phyloP scores from a whole-genome alignment of 371 early-diverging fungal species.

The Zopfochytrium polystomum region DNA sequence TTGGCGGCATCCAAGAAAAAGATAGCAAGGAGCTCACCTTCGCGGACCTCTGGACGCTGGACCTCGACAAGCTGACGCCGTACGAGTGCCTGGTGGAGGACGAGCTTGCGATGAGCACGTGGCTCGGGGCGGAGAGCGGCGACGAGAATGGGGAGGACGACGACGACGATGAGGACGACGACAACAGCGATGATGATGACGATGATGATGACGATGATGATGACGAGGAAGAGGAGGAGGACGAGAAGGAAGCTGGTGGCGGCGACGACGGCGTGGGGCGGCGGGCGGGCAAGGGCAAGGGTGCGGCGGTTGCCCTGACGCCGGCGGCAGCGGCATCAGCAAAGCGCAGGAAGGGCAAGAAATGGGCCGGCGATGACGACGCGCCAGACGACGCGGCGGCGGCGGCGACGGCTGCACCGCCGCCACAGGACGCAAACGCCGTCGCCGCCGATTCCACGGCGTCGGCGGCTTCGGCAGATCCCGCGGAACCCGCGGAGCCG shows the following conservation, averaged over 20 bases:
- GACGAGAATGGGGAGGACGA: conserved; percentile 22
- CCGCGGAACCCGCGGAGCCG: no score
- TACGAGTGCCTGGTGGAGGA: conserved; percentile 52
- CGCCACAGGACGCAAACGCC: no score
- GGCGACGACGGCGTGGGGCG: conserved; percentile 1
- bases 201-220: no score
- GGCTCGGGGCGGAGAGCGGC: conserved; percentile 54
- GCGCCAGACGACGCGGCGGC: neutral
- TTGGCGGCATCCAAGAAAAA: conserved; percentile 59
- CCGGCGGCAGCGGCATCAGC: no score
- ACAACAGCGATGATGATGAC: conserved; percentile 3
- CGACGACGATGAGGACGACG: conserved; percentile 21
- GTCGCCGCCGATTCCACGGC: no score
- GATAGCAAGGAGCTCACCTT: conserved; percentile 56
- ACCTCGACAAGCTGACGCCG: conserved; percentile 60
- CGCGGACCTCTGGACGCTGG: conserved; percentile 57
- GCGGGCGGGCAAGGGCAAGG: neutral
- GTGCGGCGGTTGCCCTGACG: neutral
- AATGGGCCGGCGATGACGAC: no score
- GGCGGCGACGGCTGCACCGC: neutral
- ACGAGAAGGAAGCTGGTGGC: no score
- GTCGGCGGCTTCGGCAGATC: no score
- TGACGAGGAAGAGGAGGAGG: conserved; percentile 13
- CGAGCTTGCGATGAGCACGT: conserved; percentile 39
- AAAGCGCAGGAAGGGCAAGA: no score